Conservation (phyloP, 2,329 filamentous ascomycete species). For the Rutstroemia sp. region DNA sequence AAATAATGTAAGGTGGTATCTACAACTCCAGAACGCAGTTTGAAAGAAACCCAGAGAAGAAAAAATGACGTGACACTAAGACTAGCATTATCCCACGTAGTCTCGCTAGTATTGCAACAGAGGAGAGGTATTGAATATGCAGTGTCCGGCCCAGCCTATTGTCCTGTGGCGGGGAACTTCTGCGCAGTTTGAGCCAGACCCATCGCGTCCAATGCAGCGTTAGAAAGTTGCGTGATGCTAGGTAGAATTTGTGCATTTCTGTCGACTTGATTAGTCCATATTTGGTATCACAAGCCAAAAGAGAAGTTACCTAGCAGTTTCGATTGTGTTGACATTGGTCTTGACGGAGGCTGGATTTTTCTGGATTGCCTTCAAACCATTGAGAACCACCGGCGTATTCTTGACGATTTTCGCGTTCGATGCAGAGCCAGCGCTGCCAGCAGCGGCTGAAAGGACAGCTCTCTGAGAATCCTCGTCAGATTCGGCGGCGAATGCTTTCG, state of each 20-base stretch:
- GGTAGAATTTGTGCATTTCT: slow-evolving; percentile 26
- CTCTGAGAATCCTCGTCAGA: slow-evolving; percentile 21
- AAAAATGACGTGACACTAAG: neutral
- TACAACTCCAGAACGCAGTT: neutral
- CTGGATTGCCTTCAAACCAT: slow-evolving; percentile 19
- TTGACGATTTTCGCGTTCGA: slow-evolving; percentile 23
- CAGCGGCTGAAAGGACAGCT: slow-evolving; percentile 18
- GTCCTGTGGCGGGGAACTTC: slow-evolving; percentile 18
- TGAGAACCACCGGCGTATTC: slow-evolving; percentile 20
- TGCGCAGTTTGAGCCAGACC: slow-evolving; percentile 12
- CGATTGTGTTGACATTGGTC: slow-evolving; percentile 8
- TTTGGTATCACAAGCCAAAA: neutral
- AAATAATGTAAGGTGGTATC: no score
- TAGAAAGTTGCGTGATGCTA: slow-evolving; percentile 23
- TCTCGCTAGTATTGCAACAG: neutral
- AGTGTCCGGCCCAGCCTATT: neutral
- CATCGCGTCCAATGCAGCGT: slow-evolving; percentile 17
- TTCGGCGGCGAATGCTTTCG: slow-evolving; percentile 21
- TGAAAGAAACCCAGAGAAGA: neutral
- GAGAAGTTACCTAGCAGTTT: slow-evolving; percentile 1
- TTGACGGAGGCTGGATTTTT: neutral
- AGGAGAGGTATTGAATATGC: neutral
- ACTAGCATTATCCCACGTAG: neutral
- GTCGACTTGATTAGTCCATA: neutral
- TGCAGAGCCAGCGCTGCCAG: slow-evolving; percentile 15